These are phyloP conservation scores for Pilaira anomala DNA, from an alignment of 192 early-diverging fungal species.

Conservation along the genomic window DNA sequence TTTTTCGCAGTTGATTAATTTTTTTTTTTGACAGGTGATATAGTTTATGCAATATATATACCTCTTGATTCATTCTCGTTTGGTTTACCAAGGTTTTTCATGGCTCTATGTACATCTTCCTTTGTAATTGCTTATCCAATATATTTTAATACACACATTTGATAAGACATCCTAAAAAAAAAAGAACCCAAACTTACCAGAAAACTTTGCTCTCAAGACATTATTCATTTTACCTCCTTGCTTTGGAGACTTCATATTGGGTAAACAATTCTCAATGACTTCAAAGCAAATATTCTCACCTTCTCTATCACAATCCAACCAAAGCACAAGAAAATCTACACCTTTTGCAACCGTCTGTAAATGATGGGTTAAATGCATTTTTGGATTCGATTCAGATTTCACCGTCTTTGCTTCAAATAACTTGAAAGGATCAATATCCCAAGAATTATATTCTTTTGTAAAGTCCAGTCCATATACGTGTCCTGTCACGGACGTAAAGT, in stretches of 20 bases:
- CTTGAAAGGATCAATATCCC: constrained; percentile 44
- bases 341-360: constrained; percentile 44
- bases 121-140: constrained; percentile 30
- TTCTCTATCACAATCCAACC: constrained; percentile 55
- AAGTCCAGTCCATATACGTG: constrained; percentile 45
- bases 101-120: constrained; percentile 41
- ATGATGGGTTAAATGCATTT: constrained; percentile 42
- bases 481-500: constrained; percentile 42
- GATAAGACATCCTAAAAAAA: too few species aligned
- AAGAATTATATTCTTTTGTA: constrained; percentile 39
- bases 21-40: not conserved
- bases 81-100: constrained; percentile 45
- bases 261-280: constrained; percentile 39
- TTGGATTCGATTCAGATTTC: constrained; percentile 48
- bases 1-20: not conserved
- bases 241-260: constrained; percentile 30
- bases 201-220: constrained; percentile 38
- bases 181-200: too few species aligned
- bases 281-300: constrained; percentile 57
- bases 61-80: constrained; percentile 52
- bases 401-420: constrained; percentile 43
- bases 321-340: constrained; percentile 44
- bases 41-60: not conserved
- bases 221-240: constrained; percentile 28
- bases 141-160: not conserved